phyloP scores from a whole-genome alignment of 257 asterid genomes.

The Jasminum sambac region DNA sequence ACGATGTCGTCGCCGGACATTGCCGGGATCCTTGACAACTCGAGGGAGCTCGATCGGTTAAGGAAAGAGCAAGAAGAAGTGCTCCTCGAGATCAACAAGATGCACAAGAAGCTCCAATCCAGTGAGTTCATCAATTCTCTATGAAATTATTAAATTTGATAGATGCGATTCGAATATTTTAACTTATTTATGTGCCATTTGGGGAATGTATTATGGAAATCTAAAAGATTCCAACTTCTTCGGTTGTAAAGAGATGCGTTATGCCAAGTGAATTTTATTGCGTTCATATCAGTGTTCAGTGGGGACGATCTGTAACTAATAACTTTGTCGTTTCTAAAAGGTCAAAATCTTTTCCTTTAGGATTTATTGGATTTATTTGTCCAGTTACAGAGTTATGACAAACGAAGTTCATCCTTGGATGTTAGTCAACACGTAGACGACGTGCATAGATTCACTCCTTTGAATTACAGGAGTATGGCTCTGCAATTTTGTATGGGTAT shows the following conservation, averaged over 20 bases:
- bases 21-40: conserved; percentile 67
- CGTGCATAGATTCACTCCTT: neutral
- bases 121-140: conserved; percentile 43
- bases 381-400: neutral
- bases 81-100: conserved; percentile 78
- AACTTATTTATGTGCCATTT: neutral
- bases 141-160: neutral
- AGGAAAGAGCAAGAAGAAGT: conserved; percentile 82
- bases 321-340: neutral
- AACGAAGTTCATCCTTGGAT: neutral
- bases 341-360: neutral
- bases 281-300: neutral
- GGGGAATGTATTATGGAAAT: neutral
- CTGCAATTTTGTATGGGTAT: neutral
- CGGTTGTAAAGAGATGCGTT: too few relatives aligned
- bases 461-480: neutral
- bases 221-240: neutral
- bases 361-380: too few relatives aligned
- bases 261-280: too few relatives aligned
- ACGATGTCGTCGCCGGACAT: conserved; percentile 76
- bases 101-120: conserved; percentile 88
- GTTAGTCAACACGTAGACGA: neutral
- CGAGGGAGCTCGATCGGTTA: conserved; percentile 91
- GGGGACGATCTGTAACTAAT: neutral
- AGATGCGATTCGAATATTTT: neutral